Conservation (phyloP, 2,329 filamentous ascomycete genomes). For the Cladosporium velox region DNA sequence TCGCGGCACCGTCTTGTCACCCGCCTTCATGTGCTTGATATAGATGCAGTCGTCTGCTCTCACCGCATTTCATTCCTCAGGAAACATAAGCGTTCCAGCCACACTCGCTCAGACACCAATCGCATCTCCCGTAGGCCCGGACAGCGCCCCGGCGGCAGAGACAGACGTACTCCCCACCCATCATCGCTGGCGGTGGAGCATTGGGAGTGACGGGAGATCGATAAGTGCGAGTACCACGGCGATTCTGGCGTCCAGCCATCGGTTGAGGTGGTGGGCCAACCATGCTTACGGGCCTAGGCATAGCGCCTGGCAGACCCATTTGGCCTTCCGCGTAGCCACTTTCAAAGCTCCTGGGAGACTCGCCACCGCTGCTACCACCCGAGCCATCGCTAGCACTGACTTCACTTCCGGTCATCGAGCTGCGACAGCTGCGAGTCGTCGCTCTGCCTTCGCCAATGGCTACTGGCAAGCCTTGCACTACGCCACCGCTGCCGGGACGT, state of each 20-base stretch:
- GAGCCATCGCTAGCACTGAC: slow-evolving; percentile 37
- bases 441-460: slow-evolving; percentile 62
- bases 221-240: background rate
- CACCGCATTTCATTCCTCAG: background rate
- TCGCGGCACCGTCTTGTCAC: slow-evolving; percentile 29
- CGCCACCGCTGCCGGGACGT: slow-evolving; percentile 50
- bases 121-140: slow-evolving; percentile 46
- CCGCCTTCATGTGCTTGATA: background rate
- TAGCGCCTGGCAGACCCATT: slow-evolving; percentile 27
- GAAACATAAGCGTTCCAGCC: slow-evolving; percentile 36
- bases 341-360: slow-evolving; percentile 55
- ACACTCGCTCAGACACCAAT: slow-evolving; percentile 44
- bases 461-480: slow-evolving; percentile 63
- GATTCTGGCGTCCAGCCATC: background rate
- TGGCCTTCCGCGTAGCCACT: slow-evolving; percentile 44
- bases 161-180: slow-evolving; percentile 32
- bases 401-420: slow-evolving; percentile 40
- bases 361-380: slow-evolving; percentile 53
- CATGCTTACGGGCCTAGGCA: slow-evolving; percentile 18
- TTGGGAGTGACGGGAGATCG: background rate
- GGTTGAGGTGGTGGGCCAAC: background rate
- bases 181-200: slow-evolving; percentile 15
- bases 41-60: slow-evolving; percentile 6
- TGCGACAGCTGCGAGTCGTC: slow-evolving; percentile 32
- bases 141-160: slow-evolving; percentile 41